These are phyloP conservation scores for Rhizopogon roseolus DNA, from an alignment of 768 basidiomycete species.

Conservation along the genomic window DNA sequence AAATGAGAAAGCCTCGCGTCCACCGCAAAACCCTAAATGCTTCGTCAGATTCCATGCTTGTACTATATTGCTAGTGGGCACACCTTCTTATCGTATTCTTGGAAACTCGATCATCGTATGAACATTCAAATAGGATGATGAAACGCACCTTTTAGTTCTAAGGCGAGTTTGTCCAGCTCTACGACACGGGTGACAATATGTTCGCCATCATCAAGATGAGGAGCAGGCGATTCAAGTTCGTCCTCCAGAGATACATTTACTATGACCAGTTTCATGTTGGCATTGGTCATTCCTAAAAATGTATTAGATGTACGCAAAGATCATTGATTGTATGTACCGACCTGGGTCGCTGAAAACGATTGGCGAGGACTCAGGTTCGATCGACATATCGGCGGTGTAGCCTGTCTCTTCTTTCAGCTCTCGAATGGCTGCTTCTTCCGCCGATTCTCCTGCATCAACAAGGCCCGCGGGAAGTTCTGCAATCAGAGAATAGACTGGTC, in stretches of 20 bases:
- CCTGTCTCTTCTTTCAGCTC: conserved; percentile 95
- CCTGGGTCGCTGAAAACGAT: conserved; percentile 70
- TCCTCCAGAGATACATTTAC: conserved; percentile 66
- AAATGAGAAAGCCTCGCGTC: conserved; percentile 79
- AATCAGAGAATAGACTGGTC: not conserved
- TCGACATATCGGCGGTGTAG: conserved; percentile 51
- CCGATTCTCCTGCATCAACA: conserved; percentile 80
- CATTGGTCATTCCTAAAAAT: conserved; percentile 79
- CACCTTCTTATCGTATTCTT: conserved; percentile 62
- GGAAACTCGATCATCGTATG: not conserved
- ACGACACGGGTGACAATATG: conserved; percentile 73
- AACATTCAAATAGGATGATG: not conserved
- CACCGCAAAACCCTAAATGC: conserved; percentile 51
- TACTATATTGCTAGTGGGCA: not conserved
- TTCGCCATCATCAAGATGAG: conserved; percentile 84
- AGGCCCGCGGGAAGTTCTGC: conserved; percentile 66
- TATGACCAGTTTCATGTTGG: conserved; percentile 86
- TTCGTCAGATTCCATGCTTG: not conserved
- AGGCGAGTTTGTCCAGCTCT: conserved; percentile 57
- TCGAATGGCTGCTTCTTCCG: conserved; percentile 76
- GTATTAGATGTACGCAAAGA: not conserved
- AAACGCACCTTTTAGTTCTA: conserved; percentile 61
- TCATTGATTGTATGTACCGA: conserved; percentile 17
- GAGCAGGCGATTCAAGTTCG: conserved; percentile 60
- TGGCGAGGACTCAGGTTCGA: conserved; percentile 59